Evolutionary conservation across 306 rosid species (phyloP), one percentile per base, ranked within the genome.

Genomic region (Fragaria iinumae): DNA sequence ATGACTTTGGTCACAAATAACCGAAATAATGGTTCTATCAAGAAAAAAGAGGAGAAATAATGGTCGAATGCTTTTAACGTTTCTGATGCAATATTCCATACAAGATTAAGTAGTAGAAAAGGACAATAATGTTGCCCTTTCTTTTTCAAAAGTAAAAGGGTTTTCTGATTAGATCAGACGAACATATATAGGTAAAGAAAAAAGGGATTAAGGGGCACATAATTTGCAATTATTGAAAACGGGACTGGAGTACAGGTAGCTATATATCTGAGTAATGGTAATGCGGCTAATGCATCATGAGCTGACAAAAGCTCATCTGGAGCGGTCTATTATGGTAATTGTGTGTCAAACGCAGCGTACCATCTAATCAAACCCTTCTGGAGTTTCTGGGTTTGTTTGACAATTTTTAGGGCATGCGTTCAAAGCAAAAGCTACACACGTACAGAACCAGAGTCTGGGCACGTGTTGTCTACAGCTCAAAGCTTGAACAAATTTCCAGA

Each of bases 301-400:
- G 53, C 80, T 43, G 62, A 69, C 69, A 68, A 27, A 56, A 25
- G 41, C n/a, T 60, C 23, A 13, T 53, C 32, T 56, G 17, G 60
- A 67, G 66, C 5, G 56, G 75, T 60, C 47, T 60, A 62, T 17
- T 44, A 73, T 21, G 63, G 57, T 45, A 44, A 65, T 25, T 38
- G 66, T 47, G 70, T 41, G n/a, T 75, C 16, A 25, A 67, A 80
- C 50, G 34, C 79, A 80, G 25, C 72, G 79, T 67, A 45, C 62
- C 64, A 74, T 80, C 74, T 32, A 16, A 32, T 63, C 68, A 63
- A 63, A 16, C 66, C 38, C 36, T 20, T 20, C 27, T 11, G 36
- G 20, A 2, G 20, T 8, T 62, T 32, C 45, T 65, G 69, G 69
- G 13, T 5, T 8, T 18, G 59, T 62, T 45, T 27, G 70, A 60